phyloP scores from a whole-genome alignment of 805 yeast species.

The Candida alai region DNA sequence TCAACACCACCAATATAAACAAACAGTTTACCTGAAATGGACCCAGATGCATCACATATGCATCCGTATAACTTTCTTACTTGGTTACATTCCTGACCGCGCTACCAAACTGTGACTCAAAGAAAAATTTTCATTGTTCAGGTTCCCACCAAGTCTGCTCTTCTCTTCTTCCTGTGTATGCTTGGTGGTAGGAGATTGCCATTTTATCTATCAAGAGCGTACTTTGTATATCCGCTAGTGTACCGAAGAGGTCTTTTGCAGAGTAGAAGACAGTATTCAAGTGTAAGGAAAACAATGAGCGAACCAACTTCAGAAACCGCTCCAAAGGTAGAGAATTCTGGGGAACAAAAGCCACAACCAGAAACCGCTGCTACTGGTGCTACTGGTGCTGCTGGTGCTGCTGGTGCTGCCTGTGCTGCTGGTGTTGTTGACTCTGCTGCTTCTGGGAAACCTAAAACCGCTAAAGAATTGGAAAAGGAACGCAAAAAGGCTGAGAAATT shows the following conservation, averaged over 20 bases:
- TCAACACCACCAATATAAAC: no score
- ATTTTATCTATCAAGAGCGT: conserved; percentile 9
- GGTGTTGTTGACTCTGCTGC: conserved; percentile 13
- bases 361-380: background rate
- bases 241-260: conserved; percentile 5
- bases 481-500: conserved; percentile 83
- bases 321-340: conserved; percentile 2
- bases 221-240: conserved; percentile 1
- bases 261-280: conserved; percentile 4
- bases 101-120: background rate
- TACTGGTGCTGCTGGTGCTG: conserved; percentile 3
- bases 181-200: conserved; percentile 14
- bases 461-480: conserved; percentile 82
- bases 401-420: conserved; percentile 7
- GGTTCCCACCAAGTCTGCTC: conserved; percentile 2
- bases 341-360: no score
- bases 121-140: conserved; percentile 5
- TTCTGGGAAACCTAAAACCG: conserved; percentile 53
- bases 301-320: conserved; percentile 8
- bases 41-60: no score
- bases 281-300: conserved; percentile 5
- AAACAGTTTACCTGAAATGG: no score
- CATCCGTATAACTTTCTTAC: no score
- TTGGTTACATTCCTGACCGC: no score
- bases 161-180: conserved; percentile 11